Evolutionary conservation across 78 protist genomes (phyloP), one percentile per base, ranked within the genome.

Genomic region (Chrysochromulina parva): DNA sequence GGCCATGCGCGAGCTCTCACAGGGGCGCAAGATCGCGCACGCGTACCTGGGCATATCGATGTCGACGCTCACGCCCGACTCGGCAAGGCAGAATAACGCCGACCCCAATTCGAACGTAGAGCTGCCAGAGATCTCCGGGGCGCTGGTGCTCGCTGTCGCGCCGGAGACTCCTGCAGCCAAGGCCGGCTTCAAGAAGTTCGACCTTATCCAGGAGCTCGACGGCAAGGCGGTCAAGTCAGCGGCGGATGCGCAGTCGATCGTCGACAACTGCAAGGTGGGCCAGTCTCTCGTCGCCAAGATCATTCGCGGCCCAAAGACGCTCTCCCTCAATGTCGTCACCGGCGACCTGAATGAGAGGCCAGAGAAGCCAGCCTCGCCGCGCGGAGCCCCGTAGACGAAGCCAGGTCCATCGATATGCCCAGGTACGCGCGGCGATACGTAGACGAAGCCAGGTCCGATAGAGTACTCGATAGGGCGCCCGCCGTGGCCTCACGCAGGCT

Each of bases 101-200:
- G 86, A 78, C 62, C 86, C 86, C 16, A 78, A 78, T 24, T 78
- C 86, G 60, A 78, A 53, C 60, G 62, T 78, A 4, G 2, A 48
- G 26, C 55, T 74, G 82, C 82, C 82, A 2, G 82, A 74, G 82
- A 2, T 3, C 13, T 13, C 38, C 55, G 82, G 82, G 3, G 86
- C 62, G 6, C 60, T 78, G 26, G 86, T 78, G 17, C 65, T 78
- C 19, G 65, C 58, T 6, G 86, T 78, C 11, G 62, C 20, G 22
- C 86, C 86, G 11, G 62, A 78, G 24, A 78, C 86, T 4, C 86
- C 86, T 14, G 86, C 86, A 5, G 86, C 86, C 28, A 48, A 19
- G 50, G 86, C 86, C 13, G 86, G 86, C 10, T 3, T 78, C 48
- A 59, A 62, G n/a, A 78, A 78, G 86, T 50, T 50, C 38, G 86